These are phyloP conservation scores for Apiotrichum mycotoxinovorans DNA, from an alignment of 1,284 basidiomycete species.

Conservation along the genomic window DNA sequence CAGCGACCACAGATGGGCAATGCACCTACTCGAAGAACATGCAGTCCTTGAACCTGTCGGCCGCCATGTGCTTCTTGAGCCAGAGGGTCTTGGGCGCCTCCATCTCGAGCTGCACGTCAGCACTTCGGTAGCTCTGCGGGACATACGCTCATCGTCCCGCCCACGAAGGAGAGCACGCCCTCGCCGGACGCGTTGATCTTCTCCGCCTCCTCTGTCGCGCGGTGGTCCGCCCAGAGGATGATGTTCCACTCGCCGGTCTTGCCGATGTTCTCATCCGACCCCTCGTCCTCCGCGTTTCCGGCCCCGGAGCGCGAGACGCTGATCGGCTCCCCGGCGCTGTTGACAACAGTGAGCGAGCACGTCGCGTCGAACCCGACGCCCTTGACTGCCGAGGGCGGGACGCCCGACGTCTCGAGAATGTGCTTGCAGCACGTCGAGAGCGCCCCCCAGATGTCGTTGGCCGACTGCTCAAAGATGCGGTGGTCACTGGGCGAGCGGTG, in stretches of 20 bases:
- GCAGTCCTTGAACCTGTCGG: conserved; percentile 69
- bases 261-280: conserved; percentile 51
- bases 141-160: conserved; percentile 90
- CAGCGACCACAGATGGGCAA: not conserved
- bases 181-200: conserved; percentile 82
- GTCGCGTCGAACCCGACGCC: conserved; percentile 97
- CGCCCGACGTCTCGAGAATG: conserved; percentile 61
- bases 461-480: conserved; percentile 79
- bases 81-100: conserved; percentile 95
- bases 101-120: conserved; percentile 76
- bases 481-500: conserved; percentile 80
- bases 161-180: conserved; percentile 88
- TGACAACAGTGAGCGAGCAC: conserved; percentile 86
- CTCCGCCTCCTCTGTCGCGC: conserved; percentile 86
- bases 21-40: conserved; percentile 80
- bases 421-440: conserved; percentile 68
- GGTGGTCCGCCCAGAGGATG: conserved; percentile 84
- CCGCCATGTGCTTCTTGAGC: conserved; percentile 84
- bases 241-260: conserved; percentile 71
- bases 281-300: conserved; percentile 22
- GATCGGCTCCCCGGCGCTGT: conserved; percentile 69
- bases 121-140: too few species aligned
- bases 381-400: conserved; percentile 66
- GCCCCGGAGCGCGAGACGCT: conserved; percentile 61
- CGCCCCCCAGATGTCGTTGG: conserved; percentile 77